Percentiles rank a stretch among this genome's conserved stretches.
Conservation (phyloP, 495 filamentous ascomycete species). For the Penicillium egyptiacum region DNA sequence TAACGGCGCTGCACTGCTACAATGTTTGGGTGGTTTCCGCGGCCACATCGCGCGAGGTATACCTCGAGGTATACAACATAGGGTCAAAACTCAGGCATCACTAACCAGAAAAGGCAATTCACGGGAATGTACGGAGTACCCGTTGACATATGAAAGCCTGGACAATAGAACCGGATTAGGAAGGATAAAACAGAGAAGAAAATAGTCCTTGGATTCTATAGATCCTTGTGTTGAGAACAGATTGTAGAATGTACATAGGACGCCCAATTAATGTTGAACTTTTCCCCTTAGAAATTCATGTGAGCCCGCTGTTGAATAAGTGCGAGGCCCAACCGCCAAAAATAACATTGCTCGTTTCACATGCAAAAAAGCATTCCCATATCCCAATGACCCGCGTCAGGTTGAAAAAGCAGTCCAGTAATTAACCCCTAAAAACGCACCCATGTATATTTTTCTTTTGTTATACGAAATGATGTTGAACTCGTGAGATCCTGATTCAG, state of each 20-base stretch:
- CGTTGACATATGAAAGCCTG: too few relatives aligned
- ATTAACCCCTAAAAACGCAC: slow-evolving; percentile 47
- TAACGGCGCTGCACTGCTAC: too few relatives aligned
- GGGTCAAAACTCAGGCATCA: too few relatives aligned
- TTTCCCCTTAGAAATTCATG: slow-evolving; percentile 40
- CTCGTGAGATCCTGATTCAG: slow-evolving; percentile 22
- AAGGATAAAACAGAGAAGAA: background rate
- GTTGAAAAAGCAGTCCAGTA: slow-evolving; percentile 53
- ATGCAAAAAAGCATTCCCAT: slow-evolving; percentile 36
- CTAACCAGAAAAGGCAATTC: too few relatives aligned
- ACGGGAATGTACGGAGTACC: too few relatives aligned
- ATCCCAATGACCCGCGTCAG: slow-evolving; percentile 47
- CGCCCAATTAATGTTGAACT: slow-evolving; percentile 33
- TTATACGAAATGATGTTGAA: slow-evolving; percentile 38
- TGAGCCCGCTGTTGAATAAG: slow-evolving; percentile 42
- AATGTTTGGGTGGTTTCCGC: too few relatives aligned
- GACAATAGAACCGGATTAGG: background rate
- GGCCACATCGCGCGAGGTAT: too few relatives aligned
- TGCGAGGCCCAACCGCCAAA: slow-evolving; percentile 29
- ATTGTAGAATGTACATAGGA: slow-evolving; percentile 18
- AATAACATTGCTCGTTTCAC: slow-evolving; percentile 33
- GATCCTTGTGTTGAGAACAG: slow-evolving; percentile 15
- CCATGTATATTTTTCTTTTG: slow-evolving; percentile 31
- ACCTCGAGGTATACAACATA: too few relatives aligned
- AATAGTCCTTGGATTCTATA: slow-evolving; percentile 14